These are phyloP conservation scores for Hortaea werneckii DNA, from an alignment of 2,329 filamentous ascomycete species.

Conservation along the genomic window DNA sequence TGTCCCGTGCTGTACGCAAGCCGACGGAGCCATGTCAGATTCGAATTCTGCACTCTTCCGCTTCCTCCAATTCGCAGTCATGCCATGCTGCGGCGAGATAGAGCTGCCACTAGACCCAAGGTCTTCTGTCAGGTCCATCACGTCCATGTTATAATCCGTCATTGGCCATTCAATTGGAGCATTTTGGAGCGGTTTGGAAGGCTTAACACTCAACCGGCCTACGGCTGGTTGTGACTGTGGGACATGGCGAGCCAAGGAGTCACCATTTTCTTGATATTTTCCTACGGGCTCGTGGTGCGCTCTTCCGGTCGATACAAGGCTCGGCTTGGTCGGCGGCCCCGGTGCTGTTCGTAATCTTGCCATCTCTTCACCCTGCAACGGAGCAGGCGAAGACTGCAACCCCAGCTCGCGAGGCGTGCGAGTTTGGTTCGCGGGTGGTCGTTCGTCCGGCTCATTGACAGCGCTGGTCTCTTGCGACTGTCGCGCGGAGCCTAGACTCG, in stretches of 20 bases:
- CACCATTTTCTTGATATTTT: too few species aligned
- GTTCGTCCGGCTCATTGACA: neutral
- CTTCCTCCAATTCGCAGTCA: conserved; percentile 24
- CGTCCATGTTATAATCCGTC: conserved; percentile 9
- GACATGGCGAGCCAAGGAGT: too few species aligned
- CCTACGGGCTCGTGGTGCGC: neutral
- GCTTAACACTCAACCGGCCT: too few species aligned
- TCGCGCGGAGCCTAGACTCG: neutral
- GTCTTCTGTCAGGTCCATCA: conserved; percentile 26
- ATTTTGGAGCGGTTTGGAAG: too few species aligned
- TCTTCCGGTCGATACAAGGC: neutral
- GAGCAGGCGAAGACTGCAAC: neutral
- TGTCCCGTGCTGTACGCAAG: neutral
- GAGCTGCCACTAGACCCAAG: conserved; percentile 13
- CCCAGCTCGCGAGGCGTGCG: neutral
- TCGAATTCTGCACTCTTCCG: conserved; percentile 38
- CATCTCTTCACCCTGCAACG: conserved; percentile 25
- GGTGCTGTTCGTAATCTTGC: conserved; percentile 35
- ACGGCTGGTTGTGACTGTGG: too few species aligned
- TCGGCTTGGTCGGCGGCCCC: conserved; percentile 28
- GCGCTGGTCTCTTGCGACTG: neutral
- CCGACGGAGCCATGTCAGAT: conserved; percentile 11
- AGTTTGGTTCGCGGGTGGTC: neutral
- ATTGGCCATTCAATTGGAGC: too few species aligned
- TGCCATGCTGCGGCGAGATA: conserved; percentile 4